Base-by-base conservation (phyloP, 495 filamentous ascomycete genomes). In the Pseudevernia furfuracea region DNA sequence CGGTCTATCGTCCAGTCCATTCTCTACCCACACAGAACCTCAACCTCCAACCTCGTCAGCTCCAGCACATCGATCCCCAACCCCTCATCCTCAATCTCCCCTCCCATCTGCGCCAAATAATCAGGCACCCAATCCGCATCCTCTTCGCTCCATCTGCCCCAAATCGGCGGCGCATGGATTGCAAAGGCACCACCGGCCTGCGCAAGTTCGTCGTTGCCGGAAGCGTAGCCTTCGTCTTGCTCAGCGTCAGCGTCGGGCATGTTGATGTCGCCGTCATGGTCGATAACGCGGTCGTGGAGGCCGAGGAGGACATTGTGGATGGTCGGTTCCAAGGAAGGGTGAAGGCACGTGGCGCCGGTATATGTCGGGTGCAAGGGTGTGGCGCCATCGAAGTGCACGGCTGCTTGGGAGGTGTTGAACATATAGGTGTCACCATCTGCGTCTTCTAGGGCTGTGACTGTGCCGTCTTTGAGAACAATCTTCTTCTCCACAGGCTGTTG, bases 71-170 rank as follows among this genome's bases (percentile, higher is more conserved):
- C 34, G 21, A 58, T 49, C 10, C 49, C 63, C 41, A 53, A 37
- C 11, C 36, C 63, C 56, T 52, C 60, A 48, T 66, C 61, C 43
- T 64, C 48, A 53, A 64, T 19, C 39, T 34, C 63, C 38, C 34
- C 32, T n/a, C 43, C 62, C 43, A 37, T 11, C 25, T 57, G 63
- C 39, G 15, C 49, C 49, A 61, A 39, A 57, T 64, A 58, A 65
- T 65, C 52, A 65, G 61, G 58, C n/a, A 62, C 59, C 68, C 68
- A 62, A 28, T 62, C 66, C 30, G 36, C 65, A 59, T 39, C 48
- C 25, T 52, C 61, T 4, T 64, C 61, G 25, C 58, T 69, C 65
- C 65, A 62, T 12, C 30, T 34, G 23, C 65, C 62, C 53, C 23
- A 34, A 11, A 68, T n/a, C 19, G 62, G 66, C 32, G 65, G 60